Conservation (phyloP, 2,329 filamentous ascomycete genomes). For the Parastagonospora avenae region DNA sequence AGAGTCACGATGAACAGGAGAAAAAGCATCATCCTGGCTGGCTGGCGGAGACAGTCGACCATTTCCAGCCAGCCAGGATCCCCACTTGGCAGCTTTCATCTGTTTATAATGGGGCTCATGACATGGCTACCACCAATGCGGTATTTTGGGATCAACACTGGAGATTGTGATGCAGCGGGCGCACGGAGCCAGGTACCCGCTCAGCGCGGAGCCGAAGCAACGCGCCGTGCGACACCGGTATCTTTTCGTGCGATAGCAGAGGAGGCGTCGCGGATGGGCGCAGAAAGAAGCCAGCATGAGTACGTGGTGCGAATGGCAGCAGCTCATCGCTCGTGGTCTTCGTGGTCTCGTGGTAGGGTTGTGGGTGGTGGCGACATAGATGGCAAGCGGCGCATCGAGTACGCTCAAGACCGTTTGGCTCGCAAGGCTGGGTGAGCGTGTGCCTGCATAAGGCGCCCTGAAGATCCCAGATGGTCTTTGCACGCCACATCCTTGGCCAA, state of each 20-base stretch:
- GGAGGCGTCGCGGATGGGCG: constrained; percentile 1
- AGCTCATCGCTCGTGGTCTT: not conserved
- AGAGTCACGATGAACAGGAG: not conserved
- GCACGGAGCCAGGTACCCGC: constrained; percentile 13
- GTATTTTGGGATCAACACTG: constrained; percentile 6
- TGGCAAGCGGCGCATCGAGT: constrained; percentile 14
- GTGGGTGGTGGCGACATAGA: constrained; percentile 6
- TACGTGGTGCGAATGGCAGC: constrained; percentile 9
- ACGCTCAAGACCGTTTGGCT: constrained; percentile 19
- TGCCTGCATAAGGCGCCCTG: constrained; percentile 16
- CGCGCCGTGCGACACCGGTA: constrained; percentile 5
- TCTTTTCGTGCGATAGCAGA: constrained; percentile 1
- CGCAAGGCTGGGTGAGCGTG: constrained; percentile 21
- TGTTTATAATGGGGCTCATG: constrained; percentile 2
- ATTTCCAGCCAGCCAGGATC: too few relatives aligned
- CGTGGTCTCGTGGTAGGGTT: not conserved
- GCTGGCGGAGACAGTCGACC: too few relatives aligned
- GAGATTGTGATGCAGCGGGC: constrained; percentile 17
- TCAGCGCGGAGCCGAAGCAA: constrained; percentile 1
- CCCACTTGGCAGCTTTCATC: not conserved
- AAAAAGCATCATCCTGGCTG: too few relatives aligned
- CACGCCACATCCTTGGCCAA: constrained; percentile 1
- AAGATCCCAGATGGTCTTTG: not conserved
- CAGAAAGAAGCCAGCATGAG: not conserved
- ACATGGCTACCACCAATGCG: constrained; percentile 8